Evolutionary conservation across 495 filamentous ascomycete genomes (phyloP).

Genomic region (Aspergillus incahuasiensis): DNA sequence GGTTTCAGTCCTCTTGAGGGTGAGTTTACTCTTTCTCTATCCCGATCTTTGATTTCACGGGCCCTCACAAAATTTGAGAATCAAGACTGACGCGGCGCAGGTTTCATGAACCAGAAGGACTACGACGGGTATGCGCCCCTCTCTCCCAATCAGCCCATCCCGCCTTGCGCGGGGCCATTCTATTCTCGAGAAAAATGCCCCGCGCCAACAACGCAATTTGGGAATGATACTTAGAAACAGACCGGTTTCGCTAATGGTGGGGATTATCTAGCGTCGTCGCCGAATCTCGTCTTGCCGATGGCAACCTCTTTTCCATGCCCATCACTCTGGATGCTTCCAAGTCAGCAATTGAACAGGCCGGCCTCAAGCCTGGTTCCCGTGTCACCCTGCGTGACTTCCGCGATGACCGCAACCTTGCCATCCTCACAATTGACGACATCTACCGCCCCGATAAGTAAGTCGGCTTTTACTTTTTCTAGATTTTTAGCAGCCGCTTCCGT

Average conservation of each 20-base stretch:
- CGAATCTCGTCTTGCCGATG: slow-evolving; percentile 78
- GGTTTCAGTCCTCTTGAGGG: slow-evolving; percentile 97
- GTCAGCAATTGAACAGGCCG: slow-evolving; percentile 63
- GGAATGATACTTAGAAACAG: not conserved
- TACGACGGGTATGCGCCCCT: slow-evolving; percentile 73
- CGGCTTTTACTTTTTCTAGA: slow-evolving; percentile 1
- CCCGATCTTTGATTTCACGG: not conserved
- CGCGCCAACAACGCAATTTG: not conserved
- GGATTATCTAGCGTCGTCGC: slow-evolving; percentile 66
- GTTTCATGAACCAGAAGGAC: slow-evolving; percentile 95
- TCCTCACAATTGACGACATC: slow-evolving; percentile 91
- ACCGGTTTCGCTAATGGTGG: slow-evolving; percentile 10
- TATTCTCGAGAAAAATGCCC: not conserved
- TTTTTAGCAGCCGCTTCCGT: not conserved
- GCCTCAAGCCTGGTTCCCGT: slow-evolving; percentile 71
- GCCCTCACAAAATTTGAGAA: not conserved
- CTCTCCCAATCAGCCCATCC: not conserved
- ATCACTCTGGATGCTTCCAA: slow-evolving; percentile 86
- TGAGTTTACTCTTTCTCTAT: slow-evolving; percentile 39
- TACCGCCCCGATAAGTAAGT: slow-evolving; percentile 95
- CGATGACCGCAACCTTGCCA: slow-evolving; percentile 92
- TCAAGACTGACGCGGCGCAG: slow-evolving; percentile 36
- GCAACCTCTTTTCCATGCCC: slow-evolving; percentile 93
- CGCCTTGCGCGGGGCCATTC: not conserved
- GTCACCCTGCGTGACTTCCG: slow-evolving; percentile 91